Evolutionary conservation across 2,329 filamentous ascomycete genomes (phyloP).

Genomic region (Fusarium fujikuroi): DNA sequence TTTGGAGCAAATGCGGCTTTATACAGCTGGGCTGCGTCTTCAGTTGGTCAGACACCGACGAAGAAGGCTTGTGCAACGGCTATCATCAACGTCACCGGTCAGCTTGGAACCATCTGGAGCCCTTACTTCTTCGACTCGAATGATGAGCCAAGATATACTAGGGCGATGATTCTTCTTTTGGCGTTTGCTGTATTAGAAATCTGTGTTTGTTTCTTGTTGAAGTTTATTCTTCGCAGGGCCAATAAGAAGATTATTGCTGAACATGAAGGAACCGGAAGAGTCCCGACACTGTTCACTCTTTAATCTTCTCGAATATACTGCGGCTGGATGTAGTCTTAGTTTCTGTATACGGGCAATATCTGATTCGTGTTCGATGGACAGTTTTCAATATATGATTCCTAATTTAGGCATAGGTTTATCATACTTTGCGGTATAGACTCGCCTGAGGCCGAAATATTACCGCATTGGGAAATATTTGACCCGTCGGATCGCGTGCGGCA

Average conservation of each 20-base stretch:
- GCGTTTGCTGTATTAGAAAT: neutral
- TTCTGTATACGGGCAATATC: rapidly evolving
- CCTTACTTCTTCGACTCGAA: neutral
- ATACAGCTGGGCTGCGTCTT: neutral
- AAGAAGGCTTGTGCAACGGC: neutral
- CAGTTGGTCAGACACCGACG: neutral
- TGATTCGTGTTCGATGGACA: neutral
- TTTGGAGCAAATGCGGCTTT: neutral
- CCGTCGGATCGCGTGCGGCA: neutral
- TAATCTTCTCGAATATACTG: neutral
- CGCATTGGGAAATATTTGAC: neutral
- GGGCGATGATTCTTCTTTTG: neutral
- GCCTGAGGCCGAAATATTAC: rapidly evolving
- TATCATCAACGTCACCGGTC: neutral
- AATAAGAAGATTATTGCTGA: neutral
- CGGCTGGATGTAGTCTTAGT: neutral
- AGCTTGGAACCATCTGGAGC: neutral
- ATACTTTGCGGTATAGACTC: neutral
- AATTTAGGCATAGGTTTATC: too few species aligned
- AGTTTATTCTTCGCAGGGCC: neutral
- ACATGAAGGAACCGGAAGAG: neutral
- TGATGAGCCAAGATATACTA: neutral
- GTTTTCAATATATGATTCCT: neutral
- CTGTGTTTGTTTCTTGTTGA: neutral
- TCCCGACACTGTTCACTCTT: neutral